Base-by-base conservation (phyloP, 108 stramenopile species). In the Stephanodiscus minutulus region DNA sequence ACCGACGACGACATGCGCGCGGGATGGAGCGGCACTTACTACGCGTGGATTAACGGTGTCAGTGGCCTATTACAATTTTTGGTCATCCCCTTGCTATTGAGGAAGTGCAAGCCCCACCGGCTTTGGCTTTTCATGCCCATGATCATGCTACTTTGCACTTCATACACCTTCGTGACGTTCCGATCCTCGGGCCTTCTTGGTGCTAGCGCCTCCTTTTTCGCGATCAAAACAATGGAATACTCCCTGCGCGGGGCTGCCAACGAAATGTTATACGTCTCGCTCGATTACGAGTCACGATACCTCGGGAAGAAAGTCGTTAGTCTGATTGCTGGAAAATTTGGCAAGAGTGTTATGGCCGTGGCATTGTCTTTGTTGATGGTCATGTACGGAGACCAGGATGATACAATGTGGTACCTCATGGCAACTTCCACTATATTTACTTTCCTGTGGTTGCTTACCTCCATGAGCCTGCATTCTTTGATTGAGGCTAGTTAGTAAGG, bases 211-310 rank as follows among this genome's bases (percentile, higher is more conserved):
- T 71, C 83, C 0, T 84, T 87, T 64, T 79, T 80, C 43, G 58
- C 70, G 17, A 79, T 84, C 46, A 87, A 87, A 43, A 84, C 83
- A 6, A 68, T 85, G 73, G 87, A 87, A 57, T 87, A 87, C 66
- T 83, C 82, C 12, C 37, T 87, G 1, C 72, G 87, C 25, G 78
- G 82, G 0, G 72, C 80, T 15, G 76, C 80, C 20, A 80, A 72
- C 36, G 87, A 87, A 70, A 80, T 84, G 80, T 57, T 87, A 53
- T 87, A 83, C 70, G 85, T 76, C 1, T 61, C 70, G n/a, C 48
- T 87, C 10, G 87, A 87, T 44, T 87, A 83, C 55, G 85, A 87
- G 74, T 83, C 82, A 7, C 59, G 84, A 43, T 87, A 83, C 60
- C 31, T 87, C 12, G 87, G 84, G 15, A 87, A 87, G 73, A 79